Percentiles rank a stretch among this genome's conserved stretches.
Conservation (phyloP, 768 basidiomycete genomes). For the Chalciporus piperatus region DNA sequence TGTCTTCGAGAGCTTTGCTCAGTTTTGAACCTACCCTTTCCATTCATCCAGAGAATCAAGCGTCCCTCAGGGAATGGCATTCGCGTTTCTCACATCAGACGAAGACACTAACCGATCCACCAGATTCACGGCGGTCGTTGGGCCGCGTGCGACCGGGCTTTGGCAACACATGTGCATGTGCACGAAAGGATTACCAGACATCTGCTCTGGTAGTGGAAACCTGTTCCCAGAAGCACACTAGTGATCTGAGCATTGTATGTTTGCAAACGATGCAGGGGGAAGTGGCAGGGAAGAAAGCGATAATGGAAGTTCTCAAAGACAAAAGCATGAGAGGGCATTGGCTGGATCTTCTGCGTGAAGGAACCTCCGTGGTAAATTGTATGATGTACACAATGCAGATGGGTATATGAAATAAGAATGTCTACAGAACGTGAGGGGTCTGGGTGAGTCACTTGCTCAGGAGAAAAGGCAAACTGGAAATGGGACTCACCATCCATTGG, state of each 20-base stretch:
- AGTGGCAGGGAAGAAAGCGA: background rate
- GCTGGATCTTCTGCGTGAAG: background rate
- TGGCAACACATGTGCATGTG: too few species aligned
- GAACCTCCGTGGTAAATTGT: background rate
- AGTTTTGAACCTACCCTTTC: background rate
- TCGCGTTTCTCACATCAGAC: conserved; percentile 17
- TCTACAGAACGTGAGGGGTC: background rate
- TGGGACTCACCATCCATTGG: background rate
- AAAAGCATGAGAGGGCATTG: background rate
- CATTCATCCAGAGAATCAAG: conserved; percentile 7
- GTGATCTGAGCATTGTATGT: too few species aligned
- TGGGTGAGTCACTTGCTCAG: background rate
- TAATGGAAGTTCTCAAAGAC: too few species aligned
- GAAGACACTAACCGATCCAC: conserved; percentile 7
- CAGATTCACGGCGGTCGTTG: conserved; percentile 18
- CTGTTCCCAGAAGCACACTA: too few species aligned
- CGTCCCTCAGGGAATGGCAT: conserved; percentile 5
- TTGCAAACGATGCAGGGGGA: background rate
- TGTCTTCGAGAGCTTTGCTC: background rate
- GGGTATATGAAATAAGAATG: background rate
- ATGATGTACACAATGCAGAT: background rate
- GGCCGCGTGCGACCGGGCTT: conserved; percentile 16
- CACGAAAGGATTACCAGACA: too few species aligned
- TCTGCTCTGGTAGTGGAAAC: too few species aligned
- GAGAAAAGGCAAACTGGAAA: background rate